Base-by-base conservation (phyloP, 192 early-diverging fungal genomes). In the Coemansia sp. region DNA sequence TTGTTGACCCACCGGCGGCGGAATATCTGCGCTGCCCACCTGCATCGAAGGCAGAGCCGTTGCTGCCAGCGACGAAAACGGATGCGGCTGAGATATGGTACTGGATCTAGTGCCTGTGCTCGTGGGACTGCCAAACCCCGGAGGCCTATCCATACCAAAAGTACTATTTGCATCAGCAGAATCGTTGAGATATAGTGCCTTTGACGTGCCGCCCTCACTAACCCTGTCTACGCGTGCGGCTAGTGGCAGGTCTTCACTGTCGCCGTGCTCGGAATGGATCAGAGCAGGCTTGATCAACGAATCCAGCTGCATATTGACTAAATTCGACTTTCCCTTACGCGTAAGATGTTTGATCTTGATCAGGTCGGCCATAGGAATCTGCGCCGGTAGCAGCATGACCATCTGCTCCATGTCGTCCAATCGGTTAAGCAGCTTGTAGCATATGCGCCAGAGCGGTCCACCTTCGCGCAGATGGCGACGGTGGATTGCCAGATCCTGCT, bases 331-430 rank as follows among this genome's bases (percentile, higher is more conserved):
- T 60, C 79, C 79, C 61, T 82, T 82, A 46, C 66, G 60, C 19
- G 79, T 74, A 39, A 82, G 36, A 61, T 73, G 62, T 64, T 76
- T 76, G 50, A 82, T 60, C 25, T 68, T 67, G 33, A 82, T 63
- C 54, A 82, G 63, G 39, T 82, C 79, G 0, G 74, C 70, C 30
- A 82, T 65, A 0, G 79, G 79, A 19, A 82, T 76, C 67, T 82
- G 79, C 31, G 74, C 75, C 7, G 79, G 79, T 10, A 82, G 67
- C 64, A 82, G 64, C 75, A 76, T 74, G 10, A 82, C 75, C 79
- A 82, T 82, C 63, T 82, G 79, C 79, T 82, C 79, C 79, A 82
- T 82, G 52, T 82, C 79, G 64, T 82, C 79, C 54, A 82, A 51
- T 3, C 75, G 63, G 66, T 68, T 77, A 8, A 82, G 70, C 57